Conservation (phyloP, 768 basidiomycete species). For the Mycena belliarum region DNA sequence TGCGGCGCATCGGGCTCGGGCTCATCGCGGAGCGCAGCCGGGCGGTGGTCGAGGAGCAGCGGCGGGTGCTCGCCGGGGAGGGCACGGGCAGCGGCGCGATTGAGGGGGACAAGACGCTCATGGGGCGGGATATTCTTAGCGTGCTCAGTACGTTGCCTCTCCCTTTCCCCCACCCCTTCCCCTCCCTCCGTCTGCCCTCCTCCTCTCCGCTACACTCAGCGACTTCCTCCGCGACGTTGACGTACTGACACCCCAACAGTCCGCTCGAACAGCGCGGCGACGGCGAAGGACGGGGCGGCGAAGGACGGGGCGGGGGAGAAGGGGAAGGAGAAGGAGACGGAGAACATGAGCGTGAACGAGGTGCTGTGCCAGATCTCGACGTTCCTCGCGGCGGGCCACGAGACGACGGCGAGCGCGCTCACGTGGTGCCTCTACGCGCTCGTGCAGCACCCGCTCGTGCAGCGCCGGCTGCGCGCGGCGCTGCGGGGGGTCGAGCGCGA, state of each 20-base stretch:
- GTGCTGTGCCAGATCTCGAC: constrained; percentile 64
- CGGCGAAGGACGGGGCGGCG: too few relatives aligned
- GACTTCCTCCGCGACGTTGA: too few relatives aligned
- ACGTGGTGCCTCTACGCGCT: constrained; percentile 67
- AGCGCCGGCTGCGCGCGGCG: constrained; percentile 48
- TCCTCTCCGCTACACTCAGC: too few relatives aligned
- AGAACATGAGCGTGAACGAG: constrained; percentile 56
- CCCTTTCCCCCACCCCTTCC: too few relatives aligned
- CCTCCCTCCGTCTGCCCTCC: too few relatives aligned
- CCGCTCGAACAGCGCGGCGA: constrained; percentile 53
- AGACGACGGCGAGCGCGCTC: constrained; percentile 58
- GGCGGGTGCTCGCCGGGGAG: constrained; percentile 16
- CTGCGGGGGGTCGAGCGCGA: constrained; percentile 30
- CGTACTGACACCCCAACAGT: too few relatives aligned
- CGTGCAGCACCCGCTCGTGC: constrained; percentile 41
- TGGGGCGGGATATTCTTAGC: constrained; percentile 57
- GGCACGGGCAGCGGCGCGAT: constrained; percentile 23
- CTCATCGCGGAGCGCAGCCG: constrained; percentile 53
- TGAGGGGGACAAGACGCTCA: constrained; percentile 33
- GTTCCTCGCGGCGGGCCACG: constrained; percentile 66
- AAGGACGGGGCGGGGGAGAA: too few relatives aligned
- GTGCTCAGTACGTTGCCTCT: constrained; percentile 44
- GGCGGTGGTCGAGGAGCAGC: constrained; percentile 32
- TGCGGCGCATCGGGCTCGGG: constrained; percentile 53
- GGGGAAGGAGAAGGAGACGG: too few relatives aligned